Base-by-base conservation (phyloP, 306 rosid genomes). In the Echinosophora koreensis region DNA sequence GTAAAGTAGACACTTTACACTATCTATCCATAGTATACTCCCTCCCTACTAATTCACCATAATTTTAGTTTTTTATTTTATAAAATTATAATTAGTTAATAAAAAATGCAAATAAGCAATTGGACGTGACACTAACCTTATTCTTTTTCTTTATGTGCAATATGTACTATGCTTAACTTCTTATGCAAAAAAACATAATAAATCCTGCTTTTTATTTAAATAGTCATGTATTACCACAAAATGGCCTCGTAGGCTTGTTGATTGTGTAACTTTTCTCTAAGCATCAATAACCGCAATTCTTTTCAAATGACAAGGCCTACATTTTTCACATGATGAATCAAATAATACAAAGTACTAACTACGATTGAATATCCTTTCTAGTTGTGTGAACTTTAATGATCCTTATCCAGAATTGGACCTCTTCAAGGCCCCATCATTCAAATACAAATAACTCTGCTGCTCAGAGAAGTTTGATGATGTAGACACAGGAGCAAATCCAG, bases 401-500 rank as follows among this genome's bases (percentile, higher is more conserved):
- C 74, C 69, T 39, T 13, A 73, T 8, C 68, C 51, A 66, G 81
- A 81, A 42, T 83, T 61, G 76, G 69, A 65, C 72, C 74, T 69
- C 65, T 70, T 81, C 37, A 88, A 46, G 62, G 63, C 81, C 62
- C 57, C 44, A 35, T 59, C 49, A 52, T 87, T 81, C 63, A 88
- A 78, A 81, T 87, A 90, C 84, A 92, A 57, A 66, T 42, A 79
- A 82, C 50, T 17, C 59, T 77, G 37, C 3, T 76, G 30, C 7
- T 17, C 73, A 46, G 79, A 69, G 66, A 79, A 74, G 49, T 42
- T 44, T 18, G 85, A 79, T 34, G 86, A 41, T 7, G 86, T 66
- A 67, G 66, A 72, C 44, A 76, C 18, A 0, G 87, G 83, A 86
- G 81, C 69, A 89, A 87, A 86, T 54, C 92, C 96, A 64, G 85